Base-by-base conservation (phyloP, 768 basidiomycete genomes). In the Boletus reticulatus region DNA sequence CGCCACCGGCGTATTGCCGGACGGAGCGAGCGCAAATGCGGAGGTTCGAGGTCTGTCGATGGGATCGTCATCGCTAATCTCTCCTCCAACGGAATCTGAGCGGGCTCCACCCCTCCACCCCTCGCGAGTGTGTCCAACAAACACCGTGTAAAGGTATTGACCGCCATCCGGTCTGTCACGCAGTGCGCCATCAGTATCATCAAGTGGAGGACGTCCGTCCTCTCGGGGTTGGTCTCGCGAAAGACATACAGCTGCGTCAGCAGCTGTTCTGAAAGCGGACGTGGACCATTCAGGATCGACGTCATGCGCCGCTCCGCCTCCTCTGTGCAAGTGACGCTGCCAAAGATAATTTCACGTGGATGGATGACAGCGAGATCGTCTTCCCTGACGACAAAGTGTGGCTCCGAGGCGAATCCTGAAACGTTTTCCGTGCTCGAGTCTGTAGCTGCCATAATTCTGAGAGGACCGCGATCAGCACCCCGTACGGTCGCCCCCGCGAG, bases 131-230 rank as follows among this genome's bases (percentile, higher is more conserved):
- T 66, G 27, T 82, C 73, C 47, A 84, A 61, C 52, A 85, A 77
- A 19, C 72, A 73, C 51, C 76, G 76, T 54, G 76, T 44, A 16
- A 84, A 55, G 1, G 75, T 76, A 8, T 60, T 54, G 55, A 75
- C 78, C 12, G 77, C 71, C 43, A 74, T 74, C 17, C 78, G 80
- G 61, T 85, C 84, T 0, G 78, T 74, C 41, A 84, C 77, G 47
- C 70, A 68, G 62, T 86, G 83, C 1, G 82, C 75, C 13, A 75
- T 66, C 39, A 76, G 63, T 20, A 80, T 62, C 24, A 82, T 48
- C 44, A 83, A 41, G 58, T 84, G 79, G 46, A 77, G 68, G 7
- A 53, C 64, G 17, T 70, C 68, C 4, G 68, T 51, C 11, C 62
- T 55, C 60, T 80, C 76, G 14, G 59, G 7, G 31, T 38, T 44